A percentile compares a stretch with the other conserved stretches of the same genome.
phyloP scores from a whole-genome alignment of 805 yeast species.

The Monosporozyma siamensis region DNA sequence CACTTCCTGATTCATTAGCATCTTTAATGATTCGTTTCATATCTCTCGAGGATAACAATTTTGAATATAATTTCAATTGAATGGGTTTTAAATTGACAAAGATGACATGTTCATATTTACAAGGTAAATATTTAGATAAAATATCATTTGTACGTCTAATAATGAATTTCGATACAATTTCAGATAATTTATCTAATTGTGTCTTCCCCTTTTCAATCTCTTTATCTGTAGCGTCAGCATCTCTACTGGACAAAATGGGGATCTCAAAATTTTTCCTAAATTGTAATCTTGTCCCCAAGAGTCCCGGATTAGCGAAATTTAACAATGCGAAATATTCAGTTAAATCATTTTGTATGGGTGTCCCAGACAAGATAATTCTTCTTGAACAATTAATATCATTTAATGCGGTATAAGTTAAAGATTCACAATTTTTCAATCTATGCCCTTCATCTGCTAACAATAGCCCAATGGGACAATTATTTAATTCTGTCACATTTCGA shows the following conservation, averaged over 20 bases:
- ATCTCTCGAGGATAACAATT: constrained; percentile 71
- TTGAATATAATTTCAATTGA: constrained; percentile 61
- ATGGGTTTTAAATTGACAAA: constrained; percentile 76
- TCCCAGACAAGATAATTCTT: constrained; percentile 88
- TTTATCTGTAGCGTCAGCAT: constrained; percentile 75
- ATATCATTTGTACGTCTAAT: constrained; percentile 94
- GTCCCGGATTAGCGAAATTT: constrained; percentile 90
- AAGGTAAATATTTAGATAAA: constrained; percentile 85
- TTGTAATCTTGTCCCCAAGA: constrained; percentile 73
- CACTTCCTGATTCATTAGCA: neutral
- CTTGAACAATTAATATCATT: constrained; percentile 77
- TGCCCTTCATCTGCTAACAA: constrained; percentile 84
- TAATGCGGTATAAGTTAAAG: constrained; percentile 80
- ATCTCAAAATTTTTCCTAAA: constrained; percentile 79
- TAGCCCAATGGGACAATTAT: constrained; percentile 73
- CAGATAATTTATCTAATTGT: constrained; percentile 61
- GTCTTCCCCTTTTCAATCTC: constrained; percentile 62
- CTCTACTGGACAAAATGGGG: constrained; percentile 76
- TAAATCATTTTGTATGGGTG: constrained; percentile 93
- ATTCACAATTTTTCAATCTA: constrained; percentile 78
- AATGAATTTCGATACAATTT: constrained; percentile 76
- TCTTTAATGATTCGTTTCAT: constrained; percentile 44
- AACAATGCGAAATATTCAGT: constrained; percentile 87
- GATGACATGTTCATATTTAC: constrained; percentile 94
- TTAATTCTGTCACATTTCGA: constrained; percentile 67